phyloP scores from a whole-genome alignment of 768 basidiomycete genomes.

The Chlorophyllum brunneum region DNA sequence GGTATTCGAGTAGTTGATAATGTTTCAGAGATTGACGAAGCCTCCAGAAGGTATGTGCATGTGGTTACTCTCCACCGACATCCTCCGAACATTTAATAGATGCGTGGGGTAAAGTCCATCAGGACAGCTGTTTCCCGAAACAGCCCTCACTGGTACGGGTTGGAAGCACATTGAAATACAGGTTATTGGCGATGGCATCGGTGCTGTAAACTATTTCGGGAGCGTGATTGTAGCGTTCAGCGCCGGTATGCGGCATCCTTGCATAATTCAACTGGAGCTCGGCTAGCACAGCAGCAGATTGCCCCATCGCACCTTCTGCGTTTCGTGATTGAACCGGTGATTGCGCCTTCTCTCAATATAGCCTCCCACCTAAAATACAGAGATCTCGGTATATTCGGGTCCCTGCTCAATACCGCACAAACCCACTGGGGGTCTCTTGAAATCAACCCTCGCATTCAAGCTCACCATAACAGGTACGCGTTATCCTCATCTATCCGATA shows the following conservation, averaged over 20 bases:
- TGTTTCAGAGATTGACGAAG: constrained; percentile 65
- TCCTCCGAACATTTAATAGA: constrained; percentile 14
- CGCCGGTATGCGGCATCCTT: constrained; percentile 45
- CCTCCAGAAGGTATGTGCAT: constrained; percentile 57
- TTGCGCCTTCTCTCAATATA: constrained; percentile 74
- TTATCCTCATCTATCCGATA: constrained; percentile 6
- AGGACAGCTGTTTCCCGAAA: constrained; percentile 73
- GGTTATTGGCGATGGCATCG: constrained; percentile 72
- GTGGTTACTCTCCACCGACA: neutral
- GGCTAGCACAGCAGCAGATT: constrained; percentile 16
- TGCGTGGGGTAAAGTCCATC: constrained; percentile 37
- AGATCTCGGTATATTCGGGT: constrained; percentile 88
- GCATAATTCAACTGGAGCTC: neutral
- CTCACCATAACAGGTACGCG: constrained; percentile 87
- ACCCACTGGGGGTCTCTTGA: constrained; percentile 86
- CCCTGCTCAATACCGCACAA: constrained; percentile 69
- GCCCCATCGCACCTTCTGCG: constrained; percentile 82
- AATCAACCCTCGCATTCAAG: constrained; percentile 89
- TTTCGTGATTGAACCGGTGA: constrained; percentile 60
- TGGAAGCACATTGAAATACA: constrained; percentile 87
- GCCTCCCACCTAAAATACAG: constrained; percentile 73
- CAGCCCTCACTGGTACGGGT: constrained; percentile 70
- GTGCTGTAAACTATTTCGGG: constrained; percentile 85
- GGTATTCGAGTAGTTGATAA: constrained; percentile 85
- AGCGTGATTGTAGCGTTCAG: constrained; percentile 91